phyloP scores from a whole-genome alignment of 2,329 filamentous ascomycete genomes.

The Sclerotinia subarctica region DNA sequence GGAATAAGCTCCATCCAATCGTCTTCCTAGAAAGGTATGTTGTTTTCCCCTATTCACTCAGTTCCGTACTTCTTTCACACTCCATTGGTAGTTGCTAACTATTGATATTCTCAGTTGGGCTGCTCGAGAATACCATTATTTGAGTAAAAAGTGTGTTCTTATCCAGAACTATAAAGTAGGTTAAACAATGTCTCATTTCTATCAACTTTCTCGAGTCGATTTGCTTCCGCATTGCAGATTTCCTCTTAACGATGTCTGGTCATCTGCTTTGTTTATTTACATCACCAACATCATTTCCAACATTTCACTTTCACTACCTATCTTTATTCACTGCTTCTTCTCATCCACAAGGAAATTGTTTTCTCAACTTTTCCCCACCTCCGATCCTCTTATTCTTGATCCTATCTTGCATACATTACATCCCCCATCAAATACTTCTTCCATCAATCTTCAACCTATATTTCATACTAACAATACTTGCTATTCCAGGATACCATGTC shows the following conservation, averaged over 20 bases:
- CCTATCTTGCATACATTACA: background rate
- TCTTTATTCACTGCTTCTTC: constrained; percentile 10
- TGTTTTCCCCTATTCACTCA: background rate
- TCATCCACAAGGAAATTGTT: background rate
- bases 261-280: background rate
- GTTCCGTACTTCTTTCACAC: background rate
- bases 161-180: constrained; percentile 33
- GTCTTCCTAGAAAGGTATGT: constrained; percentile 29
- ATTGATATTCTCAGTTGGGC: constrained; percentile 23
- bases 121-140: constrained; percentile 23
- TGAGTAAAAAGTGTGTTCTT: constrained; percentile 24
- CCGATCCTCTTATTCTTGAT: background rate
- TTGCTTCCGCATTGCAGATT: constrained; percentile 5
- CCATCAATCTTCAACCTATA: constrained; percentile 17
- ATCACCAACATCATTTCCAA: constrained; percentile 3
- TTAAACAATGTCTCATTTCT: constrained; percentile 12
- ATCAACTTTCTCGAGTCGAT: background rate
- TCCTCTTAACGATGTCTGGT: background rate
- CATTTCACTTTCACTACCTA: constrained; percentile 9
- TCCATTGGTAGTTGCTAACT: constrained; percentile 21
- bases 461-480: constrained; percentile 24
- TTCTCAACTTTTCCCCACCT: background rate
- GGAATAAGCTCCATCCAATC: constrained; percentile 8
- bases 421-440: constrained; percentile 14
- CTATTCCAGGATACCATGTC: constrained; percentile 37